Evolutionary conservation across 495 filamentous ascomycete genomes (phyloP).

Genomic region (Hyphodiscus hymeniophilus): DNA sequence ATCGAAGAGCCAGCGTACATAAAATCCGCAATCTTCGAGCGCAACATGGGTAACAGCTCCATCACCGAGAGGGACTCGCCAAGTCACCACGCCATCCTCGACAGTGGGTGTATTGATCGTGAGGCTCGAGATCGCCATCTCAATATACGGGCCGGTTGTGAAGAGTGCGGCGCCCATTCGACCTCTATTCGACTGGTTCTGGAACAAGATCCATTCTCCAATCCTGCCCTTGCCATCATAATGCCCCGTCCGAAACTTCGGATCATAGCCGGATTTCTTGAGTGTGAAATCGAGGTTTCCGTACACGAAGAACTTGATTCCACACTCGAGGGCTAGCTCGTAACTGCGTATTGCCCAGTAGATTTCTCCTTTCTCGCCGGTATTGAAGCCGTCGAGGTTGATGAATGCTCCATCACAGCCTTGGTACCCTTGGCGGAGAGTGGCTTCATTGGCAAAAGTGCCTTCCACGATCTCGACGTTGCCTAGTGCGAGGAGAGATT

Average conservation of each 20-base stretch:
- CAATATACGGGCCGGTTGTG: slow-evolving; percentile 46
- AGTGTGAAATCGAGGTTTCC: slow-evolving; percentile 38
- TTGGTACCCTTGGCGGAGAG: slow-evolving; percentile 34
- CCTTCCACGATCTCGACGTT: slow-evolving; percentile 40
- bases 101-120: slow-evolving; percentile 32
- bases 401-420: slow-evolving; percentile 42
- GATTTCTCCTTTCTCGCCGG: slow-evolving; percentile 44
- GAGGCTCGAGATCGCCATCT: slow-evolving; percentile 33
- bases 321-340: slow-evolving; percentile 42
- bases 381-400: slow-evolving; percentile 46
- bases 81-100: slow-evolving; percentile 34
- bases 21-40: slow-evolving; percentile 45
- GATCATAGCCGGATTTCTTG: slow-evolving; percentile 37
- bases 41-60: slow-evolving; percentile 38
- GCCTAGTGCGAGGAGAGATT: slow-evolving; percentile 24
- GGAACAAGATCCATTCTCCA: slow-evolving; percentile 38
- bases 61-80: slow-evolving; percentile 34
- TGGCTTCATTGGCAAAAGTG: slow-evolving; percentile 35
- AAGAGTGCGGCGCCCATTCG: slow-evolving; percentile 41
- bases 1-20: slow-evolving; percentile 51
- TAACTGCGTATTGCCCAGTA: slow-evolving; percentile 48
- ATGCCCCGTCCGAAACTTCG: slow-evolving; percentile 40
- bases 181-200: slow-evolving; percentile 26
- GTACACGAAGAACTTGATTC: slow-evolving; percentile 45
- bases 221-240: slow-evolving; percentile 49